phyloP scores from a whole-genome alignment of 345 rosid genomes.

The Syzygium aromaticum region DNA sequence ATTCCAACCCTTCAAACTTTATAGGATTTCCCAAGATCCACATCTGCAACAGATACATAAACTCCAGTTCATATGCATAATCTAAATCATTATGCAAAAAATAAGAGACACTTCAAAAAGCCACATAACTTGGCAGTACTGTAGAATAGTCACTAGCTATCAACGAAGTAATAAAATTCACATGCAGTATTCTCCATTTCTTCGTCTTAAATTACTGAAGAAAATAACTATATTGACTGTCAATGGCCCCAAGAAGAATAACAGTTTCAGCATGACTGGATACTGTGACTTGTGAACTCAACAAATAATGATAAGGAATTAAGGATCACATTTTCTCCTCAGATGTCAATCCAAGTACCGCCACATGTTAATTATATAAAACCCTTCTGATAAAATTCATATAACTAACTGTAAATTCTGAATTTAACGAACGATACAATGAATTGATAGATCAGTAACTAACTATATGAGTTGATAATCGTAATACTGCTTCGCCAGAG shows the following conservation, averaged over 20 bases:
- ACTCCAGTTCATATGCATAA: not conserved
- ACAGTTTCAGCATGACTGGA: not conserved
- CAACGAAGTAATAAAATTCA: not conserved
- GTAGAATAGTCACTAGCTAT: not conserved
- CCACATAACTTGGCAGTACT: not conserved
- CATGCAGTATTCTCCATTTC: not conserved
- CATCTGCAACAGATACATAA: slow-evolving; percentile 30
- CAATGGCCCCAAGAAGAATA: not conserved
- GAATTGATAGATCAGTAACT: not conserved
- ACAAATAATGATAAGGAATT: not conserved
- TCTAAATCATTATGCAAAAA: not conserved
- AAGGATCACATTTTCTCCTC: not conserved
- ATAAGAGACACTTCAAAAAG: not conserved
- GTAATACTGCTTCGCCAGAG: not conserved
- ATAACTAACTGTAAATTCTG: not conserved
- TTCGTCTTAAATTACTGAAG: not conserved
- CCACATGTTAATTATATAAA: not conserved
- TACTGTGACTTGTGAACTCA: not conserved
- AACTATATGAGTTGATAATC: not conserved
- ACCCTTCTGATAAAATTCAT: not conserved
- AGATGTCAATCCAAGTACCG: not conserved
- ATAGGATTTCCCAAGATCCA: slow-evolving; percentile 50
- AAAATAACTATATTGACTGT: not conserved
- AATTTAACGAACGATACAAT: not conserved
- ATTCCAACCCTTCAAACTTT: slow-evolving; percentile 38